Percentiles rank a stretch among this genome's conserved stretches.
Conservation (phyloP, 1,139 yeast species). For the Geotrichum phurueaensis region DNA sequence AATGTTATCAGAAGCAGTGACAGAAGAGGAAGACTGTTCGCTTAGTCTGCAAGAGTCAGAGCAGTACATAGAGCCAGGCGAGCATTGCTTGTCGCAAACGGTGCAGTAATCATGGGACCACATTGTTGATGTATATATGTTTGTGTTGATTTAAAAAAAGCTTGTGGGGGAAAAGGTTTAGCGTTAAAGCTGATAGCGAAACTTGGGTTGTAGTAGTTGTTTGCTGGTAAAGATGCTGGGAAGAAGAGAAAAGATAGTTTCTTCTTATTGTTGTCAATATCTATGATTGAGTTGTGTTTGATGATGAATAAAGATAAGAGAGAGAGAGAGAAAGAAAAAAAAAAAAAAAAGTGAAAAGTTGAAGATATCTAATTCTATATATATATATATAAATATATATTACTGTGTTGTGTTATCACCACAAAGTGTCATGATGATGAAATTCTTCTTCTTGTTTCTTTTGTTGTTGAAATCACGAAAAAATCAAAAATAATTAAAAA, state of each 20-base stretch:
- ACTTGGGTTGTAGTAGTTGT: constrained; percentile 39
- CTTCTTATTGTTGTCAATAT: constrained; percentile 29
- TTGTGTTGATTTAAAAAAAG: constrained; percentile 1
- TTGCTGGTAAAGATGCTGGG: constrained; percentile 42
- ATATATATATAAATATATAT: neutral
- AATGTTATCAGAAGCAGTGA: constrained; percentile 17
- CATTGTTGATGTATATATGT: constrained; percentile 22
- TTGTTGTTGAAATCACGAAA: neutral
- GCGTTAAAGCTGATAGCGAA: neutral
- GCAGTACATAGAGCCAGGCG: constrained; percentile 28
- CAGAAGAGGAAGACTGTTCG: constrained; percentile 16
- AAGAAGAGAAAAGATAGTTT: constrained; percentile 32
- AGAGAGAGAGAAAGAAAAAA: neutral
- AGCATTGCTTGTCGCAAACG: constrained; percentile 39
- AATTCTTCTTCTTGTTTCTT: neutral
- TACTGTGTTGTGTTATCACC: neutral
- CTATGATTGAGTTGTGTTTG: neutral
- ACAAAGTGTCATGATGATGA: neutral
- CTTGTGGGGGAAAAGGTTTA: neutral
- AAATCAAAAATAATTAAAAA: neutral
- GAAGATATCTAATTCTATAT: neutral
- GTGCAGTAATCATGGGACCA: constrained; percentile 42
- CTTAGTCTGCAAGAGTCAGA: constrained; percentile 35
- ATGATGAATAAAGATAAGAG: neutral
- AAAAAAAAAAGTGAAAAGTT: neutral